These are phyloP conservation scores for Gynochthodes officinalis DNA, from an alignment of 257 asterid genomes.

Conservation along the genomic window DNA sequence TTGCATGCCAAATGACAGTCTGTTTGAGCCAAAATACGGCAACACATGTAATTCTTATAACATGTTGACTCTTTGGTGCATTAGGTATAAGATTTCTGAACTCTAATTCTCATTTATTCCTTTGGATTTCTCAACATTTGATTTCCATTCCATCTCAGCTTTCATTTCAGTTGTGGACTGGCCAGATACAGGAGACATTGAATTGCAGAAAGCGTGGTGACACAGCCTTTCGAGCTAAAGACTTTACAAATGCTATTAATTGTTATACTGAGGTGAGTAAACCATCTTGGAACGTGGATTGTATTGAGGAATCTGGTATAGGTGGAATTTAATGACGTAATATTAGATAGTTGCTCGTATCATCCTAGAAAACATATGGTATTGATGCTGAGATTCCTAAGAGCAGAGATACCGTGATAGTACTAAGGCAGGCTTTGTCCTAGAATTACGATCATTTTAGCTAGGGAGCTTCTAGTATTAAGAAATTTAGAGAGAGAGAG, in stretches of 20 bases:
- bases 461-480: too few relatives aligned
- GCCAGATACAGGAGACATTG: slow-evolving; percentile 42
- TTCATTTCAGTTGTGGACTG: slow-evolving; percentile 49
- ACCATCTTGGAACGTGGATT: neutral
- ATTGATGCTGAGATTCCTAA: neutral
- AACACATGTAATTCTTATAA: neutral
- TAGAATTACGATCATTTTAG: neutral
- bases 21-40: neutral
- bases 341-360: neutral
- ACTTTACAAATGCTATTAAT: slow-evolving; percentile 35
- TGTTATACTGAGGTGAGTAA: slow-evolving; percentile 39
- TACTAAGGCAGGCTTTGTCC: too few relatives aligned
- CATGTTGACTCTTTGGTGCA: neutral
- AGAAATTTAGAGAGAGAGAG: too few relatives aligned
- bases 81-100: neutral
- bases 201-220: slow-evolving; percentile 45
- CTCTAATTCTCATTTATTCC: neutral
- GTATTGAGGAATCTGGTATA: neutral
- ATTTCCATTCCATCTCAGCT: slow-evolving; percentile 32
- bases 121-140: neutral
- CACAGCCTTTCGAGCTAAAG: slow-evolving; percentile 39
- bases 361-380: neutral
- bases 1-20: neutral
- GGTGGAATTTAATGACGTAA: neutral
- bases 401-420: neutral